Base-by-base conservation (phyloP, 768 basidiomycete genomes). In the Boletus pseudopeckii region DNA sequence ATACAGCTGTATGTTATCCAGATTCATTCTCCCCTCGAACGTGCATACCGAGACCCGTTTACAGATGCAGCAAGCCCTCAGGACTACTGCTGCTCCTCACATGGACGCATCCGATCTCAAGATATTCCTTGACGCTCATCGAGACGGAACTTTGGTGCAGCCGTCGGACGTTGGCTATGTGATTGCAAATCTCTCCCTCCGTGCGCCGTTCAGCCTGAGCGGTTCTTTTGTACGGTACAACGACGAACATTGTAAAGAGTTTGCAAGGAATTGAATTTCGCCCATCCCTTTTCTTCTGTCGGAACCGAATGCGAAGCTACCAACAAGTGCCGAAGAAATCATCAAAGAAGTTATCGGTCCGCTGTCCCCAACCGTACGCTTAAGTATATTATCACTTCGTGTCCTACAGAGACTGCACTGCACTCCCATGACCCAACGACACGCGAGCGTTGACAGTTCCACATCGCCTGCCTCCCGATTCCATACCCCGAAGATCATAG, bases 141-240 rank as follows among this genome's bases (percentile, higher is more conserved):
- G 67, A 13, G 79, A 83, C 22, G 88, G 88, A n/a, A 79, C 81
- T 53, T 81, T 97, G 20, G 80, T 93, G 33, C 80, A 79, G 45
- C 85, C 93, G 1, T 83, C 88, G 55, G 82, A 85, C 55, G 81
- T 79, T 56, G 92, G 88, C 1, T 77, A 86, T 68, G 87, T 93
- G 49, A 83, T 94, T 58, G 93, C 92, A 11, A 79, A 81, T 7
- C 73, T 95, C 20, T 80, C 86, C 2, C 65, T 95, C n/a, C 61
- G 66, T 15, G 92, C 89, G 4, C 76, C 84, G 6, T 75, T 77
- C 59, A 70, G 74, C 4, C 67, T 92, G 39, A 88, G 77, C 50
- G 94, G 94, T 22, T 72, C 83, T 62, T 98, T 93, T 64, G 74
- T 95, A 50, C 83, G 76, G 62, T 96, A 92, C 90, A 81, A 90